Evolutionary conservation across 768 basidiomycete genomes (phyloP), one percentile per base, ranked within the genome.

Genomic region (Suillus plorans): DNA sequence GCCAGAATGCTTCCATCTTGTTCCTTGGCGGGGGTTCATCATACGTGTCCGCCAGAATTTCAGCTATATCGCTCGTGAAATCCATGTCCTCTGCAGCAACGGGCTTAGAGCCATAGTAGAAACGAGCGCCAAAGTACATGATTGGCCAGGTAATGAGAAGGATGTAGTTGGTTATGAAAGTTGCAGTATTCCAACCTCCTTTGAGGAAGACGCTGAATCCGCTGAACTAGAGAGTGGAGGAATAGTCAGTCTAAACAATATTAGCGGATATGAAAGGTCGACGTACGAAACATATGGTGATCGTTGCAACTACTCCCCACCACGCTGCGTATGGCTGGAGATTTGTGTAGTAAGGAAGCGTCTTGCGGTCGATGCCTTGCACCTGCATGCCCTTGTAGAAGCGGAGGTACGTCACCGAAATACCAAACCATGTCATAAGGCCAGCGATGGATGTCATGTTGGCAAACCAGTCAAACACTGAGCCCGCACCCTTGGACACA

Each of bases 141-240:
- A 95, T 61, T 22, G 93, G 92, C 86, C 95, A 94, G 39, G 89
- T 61, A n/a, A 72, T 67, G 6, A 87, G 73, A 25, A 90, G 91
- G 52, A 95, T 73, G 75, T 96, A 97, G 74, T 86, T 93, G 28
- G 94, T 94, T 62, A 96, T 82, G 69, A 97, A 96, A n/a, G 76
- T 82, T 37, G 84, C 87, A 5, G 80, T 80, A 34, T 73, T 72
- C 92, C 87, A 89, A 0, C 77, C 66, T 31, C 75, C 79, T 61
- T 75, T 77, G 60, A 87, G 77, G 81, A 89, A 89, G 50, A 88
- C 84, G 3, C 67, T 63, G 73, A 76, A 85, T 16, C 80, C 84
- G 64, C 75, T 82, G 72, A 85, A 84, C 82, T 84, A 65, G 69
- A 53, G 63, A 16, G 73, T 70, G 73, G 77, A 81, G 12, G 9